Conservation (phyloP, 2,329 filamentous ascomycete genomes). For the Blumeriella jaapii region DNA sequence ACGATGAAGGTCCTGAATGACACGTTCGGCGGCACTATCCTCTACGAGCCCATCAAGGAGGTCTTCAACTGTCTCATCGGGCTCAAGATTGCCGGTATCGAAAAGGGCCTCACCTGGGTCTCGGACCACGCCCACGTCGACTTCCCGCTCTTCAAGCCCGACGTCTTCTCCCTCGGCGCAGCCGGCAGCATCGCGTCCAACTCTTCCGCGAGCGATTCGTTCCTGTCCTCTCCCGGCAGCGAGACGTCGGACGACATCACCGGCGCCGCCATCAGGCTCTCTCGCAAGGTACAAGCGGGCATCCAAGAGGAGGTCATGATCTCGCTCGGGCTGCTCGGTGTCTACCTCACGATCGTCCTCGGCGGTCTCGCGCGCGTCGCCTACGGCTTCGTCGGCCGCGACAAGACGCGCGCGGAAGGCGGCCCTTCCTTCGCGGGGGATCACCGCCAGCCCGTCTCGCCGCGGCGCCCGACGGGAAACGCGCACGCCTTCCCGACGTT, state of each 20-base stretch:
- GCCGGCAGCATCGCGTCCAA: constrained; percentile 41
- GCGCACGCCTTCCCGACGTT: constrained; percentile 16
- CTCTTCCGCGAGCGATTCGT: constrained; percentile 50
- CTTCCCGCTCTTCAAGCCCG: constrained; percentile 65
- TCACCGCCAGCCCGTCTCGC: constrained; percentile 8
- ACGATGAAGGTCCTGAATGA: constrained; percentile 63
- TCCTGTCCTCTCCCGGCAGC: constrained; percentile 66
- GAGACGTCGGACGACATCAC: constrained; percentile 73
- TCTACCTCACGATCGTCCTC: constrained; percentile 70
- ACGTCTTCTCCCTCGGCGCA: constrained; percentile 77
- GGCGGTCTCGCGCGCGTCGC: constrained; percentile 59
- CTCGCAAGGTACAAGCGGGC: constrained; percentile 51
- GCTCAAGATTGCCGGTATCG: constrained; percentile 72
- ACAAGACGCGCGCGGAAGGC: constrained; percentile 50
- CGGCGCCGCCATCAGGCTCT: constrained; percentile 59
- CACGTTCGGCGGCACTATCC: constrained; percentile 72
- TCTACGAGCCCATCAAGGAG: constrained; percentile 66
- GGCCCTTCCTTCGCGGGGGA: constrained; percentile 30
- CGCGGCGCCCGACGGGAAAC: constrained; percentile 9
- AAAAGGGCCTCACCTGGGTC: constrained; percentile 90
- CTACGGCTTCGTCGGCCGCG: constrained; percentile 45
- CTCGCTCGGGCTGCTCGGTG: constrained; percentile 57
- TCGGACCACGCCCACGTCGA: constrained; percentile 73
- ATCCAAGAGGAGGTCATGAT: constrained; percentile 74
- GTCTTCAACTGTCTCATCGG: constrained; percentile 80